Evolutionary conservation across 805 yeast genomes (phyloP).

Genomic region (Wickerhamomyces canadensis): DNA sequence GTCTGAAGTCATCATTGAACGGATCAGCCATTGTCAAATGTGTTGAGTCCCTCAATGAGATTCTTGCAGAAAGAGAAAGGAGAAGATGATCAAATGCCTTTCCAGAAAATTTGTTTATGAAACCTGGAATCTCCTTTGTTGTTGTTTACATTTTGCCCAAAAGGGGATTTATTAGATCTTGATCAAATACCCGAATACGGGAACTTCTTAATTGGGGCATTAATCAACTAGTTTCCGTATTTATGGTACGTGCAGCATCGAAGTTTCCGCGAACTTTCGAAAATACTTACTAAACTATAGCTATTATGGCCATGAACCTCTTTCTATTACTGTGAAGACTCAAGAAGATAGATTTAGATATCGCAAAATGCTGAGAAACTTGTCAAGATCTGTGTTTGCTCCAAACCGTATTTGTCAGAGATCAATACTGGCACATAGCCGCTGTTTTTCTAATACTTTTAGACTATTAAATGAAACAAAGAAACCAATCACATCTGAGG

Average conservation of each 20-base stretch:
- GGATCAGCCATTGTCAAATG: conserved; percentile 20
- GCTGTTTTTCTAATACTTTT: conserved; percentile 13
- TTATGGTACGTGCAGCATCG: too few relatives aligned
- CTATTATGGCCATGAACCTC: too few relatives aligned
- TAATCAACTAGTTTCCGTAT: background rate
- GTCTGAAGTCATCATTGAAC: conserved; percentile 23
- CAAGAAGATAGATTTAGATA: too few relatives aligned
- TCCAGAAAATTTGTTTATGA: background rate
- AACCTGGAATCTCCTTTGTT: background rate
- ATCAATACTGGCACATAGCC: background rate
- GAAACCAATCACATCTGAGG: conserved; percentile 4
- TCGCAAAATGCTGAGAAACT: conserved; percentile 1
- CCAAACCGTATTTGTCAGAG: too few relatives aligned
- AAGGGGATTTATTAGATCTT: conserved; percentile 4
- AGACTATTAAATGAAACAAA: conserved; percentile 12
- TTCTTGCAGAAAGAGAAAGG: background rate
- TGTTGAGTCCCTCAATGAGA: background rate
- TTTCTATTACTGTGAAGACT: too few relatives aligned
- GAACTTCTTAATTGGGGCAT: too few relatives aligned
- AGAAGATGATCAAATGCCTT: background rate
- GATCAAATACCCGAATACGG: background rate
- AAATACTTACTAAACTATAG: too few relatives aligned
- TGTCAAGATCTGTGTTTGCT: background rate
- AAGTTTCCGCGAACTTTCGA: too few relatives aligned
- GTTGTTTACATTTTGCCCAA: conserved; percentile 21